Percentiles rank a stretch among this genome's conserved stretches.
phyloP scores from a whole-genome alignment of 768 basidiomycete genomes.

The Piloderma croceum region DNA sequence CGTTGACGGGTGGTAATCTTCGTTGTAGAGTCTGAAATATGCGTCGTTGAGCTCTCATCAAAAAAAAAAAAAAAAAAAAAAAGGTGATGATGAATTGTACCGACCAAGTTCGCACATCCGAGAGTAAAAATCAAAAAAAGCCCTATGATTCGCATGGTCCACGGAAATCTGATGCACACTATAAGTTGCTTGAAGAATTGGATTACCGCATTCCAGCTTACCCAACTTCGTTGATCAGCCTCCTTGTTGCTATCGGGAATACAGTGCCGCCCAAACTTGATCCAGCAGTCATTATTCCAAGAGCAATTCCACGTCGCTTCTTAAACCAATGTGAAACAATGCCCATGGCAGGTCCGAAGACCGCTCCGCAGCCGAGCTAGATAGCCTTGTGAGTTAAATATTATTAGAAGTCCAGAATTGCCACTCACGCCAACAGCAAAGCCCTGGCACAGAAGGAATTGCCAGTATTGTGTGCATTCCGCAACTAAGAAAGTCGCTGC shows the following conservation, averaged over 20 bases:
- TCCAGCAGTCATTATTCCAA: slow-evolving; percentile 61
- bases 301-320: slow-evolving; percentile 45
- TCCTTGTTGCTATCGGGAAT: slow-evolving; percentile 56
- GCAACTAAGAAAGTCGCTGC: slow-evolving; percentile 42
- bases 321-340: slow-evolving; percentile 74
- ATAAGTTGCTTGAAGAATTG: no score
- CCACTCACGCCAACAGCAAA: slow-evolving; percentile 48
- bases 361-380: slow-evolving; percentile 47
- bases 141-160: slow-evolving; percentile 70
- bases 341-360: slow-evolving; percentile 58
- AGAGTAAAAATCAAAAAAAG: slow-evolving; percentile 53
- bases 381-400: no score
- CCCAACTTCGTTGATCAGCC: slow-evolving; percentile 45
- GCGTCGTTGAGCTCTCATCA: no score
- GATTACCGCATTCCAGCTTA: no score
- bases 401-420: no score
- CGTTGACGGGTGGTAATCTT: slow-evolving; percentile 49
- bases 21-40: no score
- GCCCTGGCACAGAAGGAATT: slow-evolving; percentile 53
- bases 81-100: no score
- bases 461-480: slow-evolving; percentile 52
- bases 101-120: slow-evolving; percentile 49
- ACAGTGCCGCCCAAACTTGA: slow-evolving; percentile 65
- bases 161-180: slow-evolving; percentile 70
- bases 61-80: no score